Conservation (phyloP, 805 yeast genomes). For the Zygotorulaspora sp. region DNA sequence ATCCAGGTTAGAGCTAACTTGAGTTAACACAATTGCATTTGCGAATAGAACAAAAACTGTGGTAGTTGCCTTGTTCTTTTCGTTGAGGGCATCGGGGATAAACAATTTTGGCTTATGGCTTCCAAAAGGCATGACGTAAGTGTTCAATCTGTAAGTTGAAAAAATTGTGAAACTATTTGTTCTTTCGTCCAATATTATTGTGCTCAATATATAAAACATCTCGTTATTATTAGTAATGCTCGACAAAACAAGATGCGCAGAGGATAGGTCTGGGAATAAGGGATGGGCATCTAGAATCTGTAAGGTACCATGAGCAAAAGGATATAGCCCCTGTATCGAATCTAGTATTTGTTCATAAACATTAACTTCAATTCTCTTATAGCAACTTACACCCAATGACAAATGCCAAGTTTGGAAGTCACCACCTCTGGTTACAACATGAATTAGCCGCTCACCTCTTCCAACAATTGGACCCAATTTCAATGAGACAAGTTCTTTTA, state of each 20-base stretch:
- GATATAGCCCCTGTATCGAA: constrained; percentile 44
- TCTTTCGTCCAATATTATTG: constrained; percentile 45
- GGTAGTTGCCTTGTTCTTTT: constrained; percentile 15
- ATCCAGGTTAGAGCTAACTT: constrained; percentile 42
- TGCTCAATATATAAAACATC: constrained; percentile 46
- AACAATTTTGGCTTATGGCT: constrained; percentile 44
- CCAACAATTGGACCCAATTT: constrained; percentile 49
- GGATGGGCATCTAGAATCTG: constrained; percentile 61
- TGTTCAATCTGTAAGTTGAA: constrained; percentile 63
- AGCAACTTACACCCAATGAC: constrained; percentile 39
- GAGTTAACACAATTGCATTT: constrained; percentile 62
- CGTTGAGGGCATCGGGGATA: constrained; percentile 50
- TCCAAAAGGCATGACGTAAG: constrained; percentile 34
- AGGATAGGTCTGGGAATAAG: constrained; percentile 36
- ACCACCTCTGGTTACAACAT: constrained; percentile 42
- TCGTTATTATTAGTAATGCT: constrained; percentile 38
- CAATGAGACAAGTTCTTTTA: constrained; percentile 51
- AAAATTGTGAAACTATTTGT: constrained; percentile 49
- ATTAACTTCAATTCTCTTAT: constrained; percentile 37
- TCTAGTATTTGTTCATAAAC: constrained; percentile 37
- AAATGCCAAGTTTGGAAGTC: constrained; percentile 47
- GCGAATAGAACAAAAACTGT: constrained; percentile 58
- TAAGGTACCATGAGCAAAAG: constrained; percentile 49
- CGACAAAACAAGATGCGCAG: constrained; percentile 47
- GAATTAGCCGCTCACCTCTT: constrained; percentile 45